Conservation (phyloP, 2,329 filamentous ascomycete genomes). For the Fusarium sp. region DNA sequence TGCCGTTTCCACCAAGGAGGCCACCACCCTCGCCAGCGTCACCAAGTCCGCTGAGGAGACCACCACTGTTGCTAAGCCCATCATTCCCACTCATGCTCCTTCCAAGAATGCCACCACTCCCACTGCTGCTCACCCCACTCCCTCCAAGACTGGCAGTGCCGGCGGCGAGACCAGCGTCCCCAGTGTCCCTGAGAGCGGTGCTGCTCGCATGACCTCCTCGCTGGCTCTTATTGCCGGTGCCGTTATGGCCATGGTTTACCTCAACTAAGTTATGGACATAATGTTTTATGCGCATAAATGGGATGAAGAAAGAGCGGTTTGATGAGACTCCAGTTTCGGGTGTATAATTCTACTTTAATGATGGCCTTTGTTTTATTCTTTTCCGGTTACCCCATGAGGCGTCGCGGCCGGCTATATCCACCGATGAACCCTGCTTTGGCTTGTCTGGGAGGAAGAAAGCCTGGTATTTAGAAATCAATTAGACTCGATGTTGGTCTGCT, state of each 20-base stretch:
- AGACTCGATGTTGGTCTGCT: constrained; percentile 30
- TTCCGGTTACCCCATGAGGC: constrained; percentile 44
- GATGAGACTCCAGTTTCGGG: constrained; percentile 39
- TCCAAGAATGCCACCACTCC: constrained; percentile 25
- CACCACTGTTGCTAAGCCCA: constrained; percentile 20
- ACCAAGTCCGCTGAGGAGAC: constrained; percentile 29
- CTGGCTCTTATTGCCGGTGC: constrained; percentile 49
- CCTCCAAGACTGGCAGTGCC: constrained; percentile 24
- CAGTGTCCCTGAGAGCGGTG: constrained; percentile 45
- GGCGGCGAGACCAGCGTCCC: constrained; percentile 26
- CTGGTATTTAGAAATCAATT: constrained; percentile 43
- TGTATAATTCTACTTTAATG: constrained; percentile 45
- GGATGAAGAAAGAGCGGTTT: constrained; percentile 36
- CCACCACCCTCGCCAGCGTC: constrained; percentile 32
- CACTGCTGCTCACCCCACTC: constrained; percentile 6
- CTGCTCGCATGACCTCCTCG: constrained; percentile 46
- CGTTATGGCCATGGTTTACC: constrained; percentile 48
- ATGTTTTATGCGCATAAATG: constrained; percentile 28
- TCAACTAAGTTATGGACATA: constrained; percentile 45
- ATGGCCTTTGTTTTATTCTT: constrained; percentile 43
- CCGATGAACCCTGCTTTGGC: constrained; percentile 32
- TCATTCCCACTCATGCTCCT: constrained; percentile 29
- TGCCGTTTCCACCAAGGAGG: constrained; percentile 22
- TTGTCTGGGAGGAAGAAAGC: constrained; percentile 36
- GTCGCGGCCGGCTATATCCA: constrained; percentile 40